Conservation (phyloP, 2,329 filamentous ascomycete genomes). For the Pezicula radicicola region DNA sequence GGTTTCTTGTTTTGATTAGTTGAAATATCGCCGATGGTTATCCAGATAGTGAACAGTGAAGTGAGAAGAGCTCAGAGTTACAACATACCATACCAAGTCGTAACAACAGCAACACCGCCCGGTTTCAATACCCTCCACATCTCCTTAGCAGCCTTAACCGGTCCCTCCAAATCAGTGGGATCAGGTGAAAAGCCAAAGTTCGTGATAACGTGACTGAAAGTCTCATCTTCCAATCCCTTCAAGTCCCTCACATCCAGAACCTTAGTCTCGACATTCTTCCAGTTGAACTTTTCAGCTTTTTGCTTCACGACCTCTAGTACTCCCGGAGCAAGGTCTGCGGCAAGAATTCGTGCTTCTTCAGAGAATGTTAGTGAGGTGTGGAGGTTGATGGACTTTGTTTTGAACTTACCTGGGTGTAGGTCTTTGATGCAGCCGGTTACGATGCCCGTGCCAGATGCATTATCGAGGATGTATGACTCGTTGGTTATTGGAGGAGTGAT, state of each 20-base stretch:
- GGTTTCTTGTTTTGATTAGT: no score
- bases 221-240: slow-evolving; percentile 81
- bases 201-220: slow-evolving; percentile 91
- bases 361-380: no score
- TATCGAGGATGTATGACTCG: slow-evolving; percentile 68
- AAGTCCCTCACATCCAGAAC: slow-evolving; percentile 59
- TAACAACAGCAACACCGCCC: slow-evolving; percentile 60
- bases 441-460: slow-evolving; percentile 92
- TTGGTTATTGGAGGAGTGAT: slow-evolving; percentile 3
- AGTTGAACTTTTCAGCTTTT: slow-evolving; percentile 55
- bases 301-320: slow-evolving; percentile 60
- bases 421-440: slow-evolving; percentile 88
- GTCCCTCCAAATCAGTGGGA: slow-evolving; percentile 60
- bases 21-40: neutral
- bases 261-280: slow-evolving; percentile 76
- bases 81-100: slow-evolving; percentile 10
- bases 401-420: slow-evolving; percentile 56
- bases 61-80: neutral
- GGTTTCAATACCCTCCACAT: slow-evolving; percentile 85
- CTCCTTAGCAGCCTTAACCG: slow-evolving; percentile 70
- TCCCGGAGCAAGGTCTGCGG: slow-evolving; percentile 88
- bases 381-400: no score
- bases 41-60: neutral
- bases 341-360: slow-evolving; percentile 66
- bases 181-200: slow-evolving; percentile 59